phyloP scores from a whole-genome alignment of 2,329 filamentous ascomycete species.

The Pyrenochaeta sp. region DNA sequence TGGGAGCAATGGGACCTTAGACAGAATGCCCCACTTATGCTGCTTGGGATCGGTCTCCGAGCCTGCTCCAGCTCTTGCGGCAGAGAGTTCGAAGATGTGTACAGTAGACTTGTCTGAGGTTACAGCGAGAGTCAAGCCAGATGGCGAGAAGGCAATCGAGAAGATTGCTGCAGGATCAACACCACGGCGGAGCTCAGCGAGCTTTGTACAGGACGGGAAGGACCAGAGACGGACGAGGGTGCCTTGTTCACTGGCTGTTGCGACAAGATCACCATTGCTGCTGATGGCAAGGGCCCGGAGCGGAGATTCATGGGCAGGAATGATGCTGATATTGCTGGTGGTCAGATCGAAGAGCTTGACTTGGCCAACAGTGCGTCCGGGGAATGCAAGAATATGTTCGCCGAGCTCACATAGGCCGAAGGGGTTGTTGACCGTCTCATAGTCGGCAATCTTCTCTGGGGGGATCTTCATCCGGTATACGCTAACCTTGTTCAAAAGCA shows the following conservation, averaged over 20 bases:
- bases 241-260: constrained; percentile 91
- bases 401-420: constrained; percentile 81
- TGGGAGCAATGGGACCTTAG: constrained; percentile 84
- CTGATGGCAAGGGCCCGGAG: constrained; percentile 83
- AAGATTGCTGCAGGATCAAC: constrained; percentile 88
- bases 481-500: constrained; percentile 81
- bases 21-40: constrained; percentile 82
- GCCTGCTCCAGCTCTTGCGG: constrained; percentile 5
- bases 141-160: constrained; percentile 86
- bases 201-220: constrained; percentile 77
- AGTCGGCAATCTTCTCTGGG: constrained; percentile 73
- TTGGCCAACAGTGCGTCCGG: constrained; percentile 85
- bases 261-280: constrained; percentile 78
- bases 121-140: constrained; percentile 80
- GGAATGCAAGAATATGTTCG: constrained; percentile 77
- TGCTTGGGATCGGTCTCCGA: constrained; percentile 26
- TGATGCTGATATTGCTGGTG: constrained; percentile 86
- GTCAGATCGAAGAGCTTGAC: constrained; percentile 84
- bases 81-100: constrained; percentile 87
- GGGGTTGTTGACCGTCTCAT: constrained; percentile 86
- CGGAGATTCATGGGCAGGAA: constrained; percentile 84
- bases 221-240: constrained; percentile 88
- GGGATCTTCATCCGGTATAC: constrained; percentile 81
- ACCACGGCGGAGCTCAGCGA: constrained; percentile 86
- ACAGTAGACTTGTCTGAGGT: constrained; percentile 97